Evolutionary conservation across 257 asterid genomes (phyloP).

Genomic region (Solanum virginianum): DNA sequence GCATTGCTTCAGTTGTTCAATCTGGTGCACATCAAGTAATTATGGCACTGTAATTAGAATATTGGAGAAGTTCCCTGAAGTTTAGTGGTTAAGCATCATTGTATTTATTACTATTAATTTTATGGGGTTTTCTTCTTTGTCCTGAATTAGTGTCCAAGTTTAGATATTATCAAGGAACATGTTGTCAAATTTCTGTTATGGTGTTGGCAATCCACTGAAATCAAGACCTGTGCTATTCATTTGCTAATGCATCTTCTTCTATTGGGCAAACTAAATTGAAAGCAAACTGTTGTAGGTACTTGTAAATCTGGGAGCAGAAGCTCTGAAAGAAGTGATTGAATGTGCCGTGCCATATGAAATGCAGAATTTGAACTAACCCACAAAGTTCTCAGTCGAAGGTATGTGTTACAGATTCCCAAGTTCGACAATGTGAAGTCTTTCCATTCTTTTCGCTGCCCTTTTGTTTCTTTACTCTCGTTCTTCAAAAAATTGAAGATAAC

Average conservation of each 20-base stretch:
- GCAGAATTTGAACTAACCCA: constrained; percentile 1
- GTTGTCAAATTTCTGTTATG: not conserved
- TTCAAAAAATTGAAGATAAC: not conserved
- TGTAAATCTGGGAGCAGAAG: constrained; percentile 33
- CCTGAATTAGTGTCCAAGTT: not conserved
- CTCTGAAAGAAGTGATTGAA: constrained; percentile 34
- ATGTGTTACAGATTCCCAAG: not conserved
- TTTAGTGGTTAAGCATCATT: not conserved
- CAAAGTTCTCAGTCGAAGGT: not conserved
- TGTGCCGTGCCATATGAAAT: constrained; percentile 26
- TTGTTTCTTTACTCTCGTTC: not conserved
- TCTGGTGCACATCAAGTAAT: not conserved
- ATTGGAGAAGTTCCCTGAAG: not conserved
- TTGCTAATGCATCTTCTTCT: not conserved
- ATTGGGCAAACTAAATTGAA: not conserved
- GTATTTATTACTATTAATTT: not conserved
- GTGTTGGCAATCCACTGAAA: not conserved
- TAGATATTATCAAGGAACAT: not conserved
- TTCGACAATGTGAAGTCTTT: not conserved
- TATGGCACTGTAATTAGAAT: not conserved
- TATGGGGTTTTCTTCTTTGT: not conserved
- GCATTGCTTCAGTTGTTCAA: not conserved
- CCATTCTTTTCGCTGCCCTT: not conserved
- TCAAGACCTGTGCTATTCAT: not conserved
- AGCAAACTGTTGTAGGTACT: constrained; percentile 13